Conservation (phyloP, 495 filamentous ascomycete species). For the Penicillium arizonense region DNA sequence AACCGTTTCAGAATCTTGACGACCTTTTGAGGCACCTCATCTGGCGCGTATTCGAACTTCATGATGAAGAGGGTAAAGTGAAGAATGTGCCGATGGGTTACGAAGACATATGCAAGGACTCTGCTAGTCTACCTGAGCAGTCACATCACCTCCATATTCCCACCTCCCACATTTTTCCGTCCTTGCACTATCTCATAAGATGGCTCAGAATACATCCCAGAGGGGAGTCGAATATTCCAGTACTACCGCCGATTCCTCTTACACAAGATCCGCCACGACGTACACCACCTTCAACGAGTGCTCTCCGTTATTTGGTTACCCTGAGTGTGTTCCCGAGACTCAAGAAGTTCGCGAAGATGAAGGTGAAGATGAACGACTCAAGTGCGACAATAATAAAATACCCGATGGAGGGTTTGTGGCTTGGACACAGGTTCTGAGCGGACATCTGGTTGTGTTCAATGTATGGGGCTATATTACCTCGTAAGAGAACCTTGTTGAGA, state of each 20-base stretch:
- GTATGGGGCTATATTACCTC: slow-evolving; percentile 62
- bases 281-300: background rate
- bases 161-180: no score
- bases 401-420: slow-evolving; percentile 48
- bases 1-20: background rate
- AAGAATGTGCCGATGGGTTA: no score
- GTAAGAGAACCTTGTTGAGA: background rate
- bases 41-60: slow-evolving; percentile 4
- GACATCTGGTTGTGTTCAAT: slow-evolving; percentile 56
- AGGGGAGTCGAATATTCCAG: background rate
- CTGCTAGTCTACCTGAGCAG: no score
- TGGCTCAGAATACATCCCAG: background rate
- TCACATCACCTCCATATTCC: no score
- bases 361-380: background rate
- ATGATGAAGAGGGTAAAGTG: background rate
- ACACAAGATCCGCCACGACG: background rate
- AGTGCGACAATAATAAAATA: background rate
- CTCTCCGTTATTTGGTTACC: background rate
- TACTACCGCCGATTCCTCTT: background rate
- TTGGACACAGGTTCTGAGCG: slow-evolving; percentile 57
- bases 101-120: no score
- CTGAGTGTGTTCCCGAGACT: background rate
- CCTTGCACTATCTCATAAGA: no score
- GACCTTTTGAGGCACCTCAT: background rate
- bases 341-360: no score